Evolutionary conservation across 345 rosid species (phyloP).

Genomic region (Carallia brachiata): DNA sequence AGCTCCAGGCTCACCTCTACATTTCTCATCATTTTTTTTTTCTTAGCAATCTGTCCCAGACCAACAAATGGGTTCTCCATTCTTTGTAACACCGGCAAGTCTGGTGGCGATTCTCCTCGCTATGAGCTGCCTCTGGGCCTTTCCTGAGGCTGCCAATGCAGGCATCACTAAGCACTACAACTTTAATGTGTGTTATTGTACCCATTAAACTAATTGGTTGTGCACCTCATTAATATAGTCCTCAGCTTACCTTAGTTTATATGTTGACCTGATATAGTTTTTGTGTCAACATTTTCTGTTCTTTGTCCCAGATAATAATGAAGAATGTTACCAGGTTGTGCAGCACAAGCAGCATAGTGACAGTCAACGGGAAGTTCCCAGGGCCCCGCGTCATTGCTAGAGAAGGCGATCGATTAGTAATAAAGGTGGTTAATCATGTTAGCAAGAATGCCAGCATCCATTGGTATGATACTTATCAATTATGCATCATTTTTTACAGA

Average conservation of each 20-base stretch:
- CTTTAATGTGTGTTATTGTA: slow-evolving; percentile 42
- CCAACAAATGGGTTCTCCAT: slow-evolving; percentile 20
- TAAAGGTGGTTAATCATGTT: slow-evolving; percentile 49
- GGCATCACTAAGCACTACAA: slow-evolving; percentile 72
- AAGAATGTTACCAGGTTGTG: slow-evolving; percentile 48
- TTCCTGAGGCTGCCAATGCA: slow-evolving; percentile 35
- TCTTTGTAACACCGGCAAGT: slow-evolving; percentile 8
- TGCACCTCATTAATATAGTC: neutral
- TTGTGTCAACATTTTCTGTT: too few species aligned
- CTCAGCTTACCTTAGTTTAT: neutral
- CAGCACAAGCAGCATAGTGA: slow-evolving; percentile 44
- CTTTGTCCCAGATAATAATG: slow-evolving; percentile 32
- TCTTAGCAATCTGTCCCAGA: neutral
- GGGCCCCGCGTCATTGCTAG: slow-evolving; percentile 52
- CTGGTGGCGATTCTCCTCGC: slow-evolving; percentile 24
- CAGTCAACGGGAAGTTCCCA: slow-evolving; percentile 54
- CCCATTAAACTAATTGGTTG: neutral
- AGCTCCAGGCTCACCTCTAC: neutral
- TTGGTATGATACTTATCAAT: slow-evolving; percentile 32
- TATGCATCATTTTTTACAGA: neutral
- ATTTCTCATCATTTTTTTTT: neutral
- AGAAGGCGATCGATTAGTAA: slow-evolving; percentile 50
- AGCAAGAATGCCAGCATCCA: slow-evolving; percentile 49
- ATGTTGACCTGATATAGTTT: neutral
- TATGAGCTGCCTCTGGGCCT: slow-evolving; percentile 21